Evolutionary conservation across 2,329 filamentous ascomycete species (phyloP), one percentile per base, ranked within the genome.

Genomic region (Ceratocystis colombiana): DNA sequence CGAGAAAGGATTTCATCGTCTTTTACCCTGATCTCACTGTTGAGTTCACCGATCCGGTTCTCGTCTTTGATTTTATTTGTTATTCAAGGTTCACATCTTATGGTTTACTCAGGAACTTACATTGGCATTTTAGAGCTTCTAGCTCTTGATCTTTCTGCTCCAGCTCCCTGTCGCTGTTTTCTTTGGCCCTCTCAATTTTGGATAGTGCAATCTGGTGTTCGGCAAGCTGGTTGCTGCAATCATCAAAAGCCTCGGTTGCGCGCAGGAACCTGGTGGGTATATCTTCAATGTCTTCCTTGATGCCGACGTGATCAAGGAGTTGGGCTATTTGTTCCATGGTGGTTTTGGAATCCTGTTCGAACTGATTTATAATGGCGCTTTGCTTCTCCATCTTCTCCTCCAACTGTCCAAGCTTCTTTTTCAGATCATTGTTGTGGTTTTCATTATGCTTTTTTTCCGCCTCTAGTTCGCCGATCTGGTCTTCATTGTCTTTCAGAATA

Each of bases 401-500:
- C 20, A 67, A 20, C 12, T 30, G 44, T 17, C 62, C 44, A 17
- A 67, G 10, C 25, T 22, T 66, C 22, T 62, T 45, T 33, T 22
- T n/a, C 1, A 67, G 20, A 25, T 57, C 33, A 6, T 64, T 46
- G 45, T 61, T 67, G 17, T 37, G 37, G 10, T 61, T 30, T 41
- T 64, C 44, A 61, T 44, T 46, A 17, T 7, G 30, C 30, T 22
- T 62, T 46, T 64, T 67, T 45, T 64, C 61, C 2, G 37, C n/a
- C 17, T 68, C 61, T 45, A 64, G 62, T 5, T 64, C 61, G n/a
- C 61, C 33, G 25, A 66, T 66, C 8, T 64, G 44, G 22, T 25
- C 41, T 53, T 64, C 61, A 25, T 67, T 45, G 22, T 67, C 53
- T 41, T 50, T 53, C 0, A 67, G 4, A 12, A 55, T 46, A 5